Evolutionary conservation across 1,284 basidiomycete genomes (phyloP).

Genomic region (Phaffia rhodozyma): DNA sequence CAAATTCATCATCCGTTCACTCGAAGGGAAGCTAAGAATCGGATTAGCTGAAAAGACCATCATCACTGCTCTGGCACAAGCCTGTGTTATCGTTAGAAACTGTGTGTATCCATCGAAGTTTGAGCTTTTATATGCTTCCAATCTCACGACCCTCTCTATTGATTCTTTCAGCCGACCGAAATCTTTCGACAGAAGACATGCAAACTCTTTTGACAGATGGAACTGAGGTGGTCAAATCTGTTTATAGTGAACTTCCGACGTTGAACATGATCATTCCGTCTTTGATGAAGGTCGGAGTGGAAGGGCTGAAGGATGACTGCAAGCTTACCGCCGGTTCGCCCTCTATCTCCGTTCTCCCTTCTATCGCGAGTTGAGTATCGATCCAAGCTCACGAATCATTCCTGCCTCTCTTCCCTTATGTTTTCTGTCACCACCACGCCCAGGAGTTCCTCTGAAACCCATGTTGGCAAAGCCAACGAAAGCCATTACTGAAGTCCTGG

Average conservation of each 20-base stretch:
- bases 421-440: background rate
- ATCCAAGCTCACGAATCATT: background rate
- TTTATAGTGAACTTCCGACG: constrained; percentile 89
- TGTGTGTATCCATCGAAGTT: constrained; percentile 37
- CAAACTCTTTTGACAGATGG: constrained; percentile 66
- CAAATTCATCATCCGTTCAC: constrained; percentile 88
- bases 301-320: constrained; percentile 58
- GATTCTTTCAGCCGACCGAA: constrained; percentile 49
- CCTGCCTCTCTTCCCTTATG: constrained; percentile 6
- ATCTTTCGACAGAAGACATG: constrained; percentile 61
- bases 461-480: constrained; percentile 99
- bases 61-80: constrained; percentile 74
- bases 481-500: constrained; percentile 95
- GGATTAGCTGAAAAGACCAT: constrained; percentile 92
- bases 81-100: constrained; percentile 64
- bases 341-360: no score
- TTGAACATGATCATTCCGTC: constrained; percentile 94
- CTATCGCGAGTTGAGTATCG: background rate
- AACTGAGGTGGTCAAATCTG: constrained; percentile 67
- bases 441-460: constrained; percentile 81
- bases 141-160: constrained; percentile 2
- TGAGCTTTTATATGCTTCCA: background rate
- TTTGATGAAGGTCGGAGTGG: constrained; percentile 65
- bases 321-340: constrained; percentile 71
- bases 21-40: constrained; percentile 95